Evolutionary conservation across 345 rosid genomes (phyloP).

Genomic region (Hibiscus mutabilis): DNA sequence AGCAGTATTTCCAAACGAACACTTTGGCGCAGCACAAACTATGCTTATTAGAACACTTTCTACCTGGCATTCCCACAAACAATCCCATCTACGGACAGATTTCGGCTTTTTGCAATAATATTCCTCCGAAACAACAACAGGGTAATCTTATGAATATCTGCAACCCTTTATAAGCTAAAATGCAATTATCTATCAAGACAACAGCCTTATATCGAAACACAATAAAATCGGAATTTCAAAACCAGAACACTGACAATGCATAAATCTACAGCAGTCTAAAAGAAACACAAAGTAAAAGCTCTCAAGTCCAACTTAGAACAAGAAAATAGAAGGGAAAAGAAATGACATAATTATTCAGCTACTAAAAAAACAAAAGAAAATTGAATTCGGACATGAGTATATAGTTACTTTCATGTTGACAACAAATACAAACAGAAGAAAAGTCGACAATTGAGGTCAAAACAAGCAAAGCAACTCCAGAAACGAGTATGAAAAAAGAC

Average conservation of each 20-base stretch:
- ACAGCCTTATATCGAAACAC: neutral
- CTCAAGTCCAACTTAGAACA: neutral
- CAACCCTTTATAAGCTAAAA: neutral
- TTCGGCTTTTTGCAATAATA: neutral
- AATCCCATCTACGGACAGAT: neutral
- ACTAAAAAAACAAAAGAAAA: neutral
- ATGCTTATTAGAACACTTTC: neutral
- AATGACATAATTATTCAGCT: neutral
- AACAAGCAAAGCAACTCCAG: no score
- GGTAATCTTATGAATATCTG: conserved; percentile 1
- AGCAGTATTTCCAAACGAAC: neutral
- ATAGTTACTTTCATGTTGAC: neutral
- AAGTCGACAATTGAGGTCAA: neutral
- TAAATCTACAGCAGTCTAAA: neutral
- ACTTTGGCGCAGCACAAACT: neutral
- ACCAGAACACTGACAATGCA: neutral
- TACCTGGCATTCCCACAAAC: neutral
- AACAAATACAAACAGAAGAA: neutral
- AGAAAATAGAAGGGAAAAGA: neutral
- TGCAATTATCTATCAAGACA: neutral
- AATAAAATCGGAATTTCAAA: neutral
- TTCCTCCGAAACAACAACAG: neutral
- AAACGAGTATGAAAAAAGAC: neutral
- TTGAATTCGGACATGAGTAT: no score
- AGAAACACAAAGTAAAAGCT: neutral